phyloP scores from a whole-genome alignment of 805 yeast species.

The Teunomyces aglyptinius region DNA sequence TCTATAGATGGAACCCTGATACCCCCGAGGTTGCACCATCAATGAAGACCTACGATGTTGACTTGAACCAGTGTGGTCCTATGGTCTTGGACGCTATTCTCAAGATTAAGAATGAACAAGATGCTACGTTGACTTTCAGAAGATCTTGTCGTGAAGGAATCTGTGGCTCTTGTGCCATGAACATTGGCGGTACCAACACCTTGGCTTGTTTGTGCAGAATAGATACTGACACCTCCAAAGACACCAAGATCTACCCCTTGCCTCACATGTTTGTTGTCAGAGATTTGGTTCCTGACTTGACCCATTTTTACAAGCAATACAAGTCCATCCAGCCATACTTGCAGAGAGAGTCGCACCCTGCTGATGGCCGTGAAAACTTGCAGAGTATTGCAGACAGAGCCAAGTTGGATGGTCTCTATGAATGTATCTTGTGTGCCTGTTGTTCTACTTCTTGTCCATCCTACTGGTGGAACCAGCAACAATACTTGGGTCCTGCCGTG shows the following conservation, averaged over 20 bases:
- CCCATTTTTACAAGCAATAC: constrained; percentile 97
- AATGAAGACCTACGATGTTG: constrained; percentile 79
- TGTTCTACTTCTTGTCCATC: constrained; percentile 99
- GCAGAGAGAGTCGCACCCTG: constrained; percentile 78
- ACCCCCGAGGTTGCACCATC: constrained; percentile 89
- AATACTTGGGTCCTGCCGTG: constrained; percentile 97
- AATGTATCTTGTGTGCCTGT: constrained; percentile 97
- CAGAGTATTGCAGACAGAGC: constrained; percentile 91
- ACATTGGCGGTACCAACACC: constrained; percentile 96
- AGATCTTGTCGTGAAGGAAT: constrained; percentile 99
- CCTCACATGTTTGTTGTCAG: constrained; percentile 98
- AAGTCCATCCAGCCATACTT: constrained; percentile 96
- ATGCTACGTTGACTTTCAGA: constrained; percentile 91
- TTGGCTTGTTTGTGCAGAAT: constrained; percentile 95
- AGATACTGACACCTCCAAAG: constrained; percentile 72
- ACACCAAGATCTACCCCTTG: constrained; percentile 87
- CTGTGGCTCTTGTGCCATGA: constrained; percentile 99
- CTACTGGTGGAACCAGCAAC: constrained; percentile 99
- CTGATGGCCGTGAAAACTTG: constrained; percentile 88
- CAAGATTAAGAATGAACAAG: constrained; percentile 96
- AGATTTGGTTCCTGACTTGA: constrained; percentile 96
- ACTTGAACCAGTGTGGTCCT: constrained; percentile 92
- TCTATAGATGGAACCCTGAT: constrained; percentile 98
- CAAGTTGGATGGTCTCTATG: constrained; percentile 95
- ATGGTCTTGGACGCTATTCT: constrained; percentile 95